Base-by-base conservation (phyloP, 1,284 basidiomycete species). In the Lignosus rhinocerotis region DNA sequence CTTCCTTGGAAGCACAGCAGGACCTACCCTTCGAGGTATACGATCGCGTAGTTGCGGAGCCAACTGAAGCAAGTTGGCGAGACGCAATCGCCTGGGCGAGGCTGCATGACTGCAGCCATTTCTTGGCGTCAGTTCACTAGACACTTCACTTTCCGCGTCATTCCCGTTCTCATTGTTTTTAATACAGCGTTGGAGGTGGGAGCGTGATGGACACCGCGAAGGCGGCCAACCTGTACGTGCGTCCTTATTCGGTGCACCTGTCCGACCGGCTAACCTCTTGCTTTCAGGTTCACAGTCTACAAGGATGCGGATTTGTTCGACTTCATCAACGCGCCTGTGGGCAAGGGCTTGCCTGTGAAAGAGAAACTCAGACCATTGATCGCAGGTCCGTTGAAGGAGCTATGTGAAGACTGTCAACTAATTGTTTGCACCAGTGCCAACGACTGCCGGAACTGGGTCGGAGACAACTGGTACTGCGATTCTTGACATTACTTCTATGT, bases 381-480 rank as follows among this genome's bases (percentile, higher is more conserved):
- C 61, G 95, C 95, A 47, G 78, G 85, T 83, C 62, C 61, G 77
- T 38, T 12, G 16, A 42, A 16, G 30, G 0, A 3, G 53, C 16
- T 11, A 48, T 25, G 19, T 16, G 25, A 34, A 19, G 12, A 21
- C 17, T 10, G 10, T 30, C 9, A 32, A n/a, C 19, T 44, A 6
- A 17, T 31, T 38, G 8, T n/a, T 33, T 48, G 34, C 31, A 14
- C 12, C 60, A 86, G 85, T 98, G 21, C 95, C 95, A 10, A 98
- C 96, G 2, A 98, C 96, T 7, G 96, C 96, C 42, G 95, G 96
- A 52, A 98, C 96, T n/a, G 96, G 95, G 12, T 94, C 93, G 2
- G 94, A 98, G 75, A 98, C 96, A 1, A 98, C 96, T 2, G 96
- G 96, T n/a, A 93, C 96, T 1, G 94, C 96, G 14, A 98, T 98